Evolutionary conservation across 2,329 filamentous ascomycete genomes (phyloP), one percentile per base, ranked within the genome.

Genomic region (Phialophora verrucosa): DNA sequence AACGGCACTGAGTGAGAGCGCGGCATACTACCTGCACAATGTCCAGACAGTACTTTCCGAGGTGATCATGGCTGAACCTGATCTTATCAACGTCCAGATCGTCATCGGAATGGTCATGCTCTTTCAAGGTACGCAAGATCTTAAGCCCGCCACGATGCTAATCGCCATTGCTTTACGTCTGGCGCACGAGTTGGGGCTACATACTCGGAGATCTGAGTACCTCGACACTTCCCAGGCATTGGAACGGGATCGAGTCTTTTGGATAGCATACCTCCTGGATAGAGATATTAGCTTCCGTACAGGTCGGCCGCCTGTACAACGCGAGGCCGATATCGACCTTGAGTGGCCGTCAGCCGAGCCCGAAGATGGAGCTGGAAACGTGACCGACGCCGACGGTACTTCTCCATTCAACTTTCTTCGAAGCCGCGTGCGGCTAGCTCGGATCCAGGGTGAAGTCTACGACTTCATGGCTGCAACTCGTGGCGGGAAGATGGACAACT

Each of bases 221-320:
- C 56, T 69, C 20, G 62, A 66, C 47, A n/a, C 61, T 44, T 31
- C 54, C 27, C 31, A 50, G 10, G 66, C 51, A n/a, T 42, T 38
- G 38, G 70, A 76, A 68, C 73, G 73, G 10, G 70, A 63, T 49
- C 60, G 67, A 57, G 74, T 76, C 59, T 75, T 76, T 63, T 76
- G 75, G 74, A 60, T 76, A 55, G 73, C 71, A 25, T 76, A 76
- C 66, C 69, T 75, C 53, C 72, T 76, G 20, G 81, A 82, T 66
- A 79, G 78, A 60, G 80, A 82, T 71, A 75, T 79, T 58, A 75
- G 78, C 27, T 79, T 83, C 74, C 75, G 76, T 20, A 78, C 79
- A 61, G 77, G 75, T 49, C 77, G 79, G 71, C 79, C 81, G 70
- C 76, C 77, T 31, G 73, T 72, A 54, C 73, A 74, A 5, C 76